phyloP scores from a whole-genome alignment of 768 basidiomycete species.

The Boletus bicolor region DNA sequence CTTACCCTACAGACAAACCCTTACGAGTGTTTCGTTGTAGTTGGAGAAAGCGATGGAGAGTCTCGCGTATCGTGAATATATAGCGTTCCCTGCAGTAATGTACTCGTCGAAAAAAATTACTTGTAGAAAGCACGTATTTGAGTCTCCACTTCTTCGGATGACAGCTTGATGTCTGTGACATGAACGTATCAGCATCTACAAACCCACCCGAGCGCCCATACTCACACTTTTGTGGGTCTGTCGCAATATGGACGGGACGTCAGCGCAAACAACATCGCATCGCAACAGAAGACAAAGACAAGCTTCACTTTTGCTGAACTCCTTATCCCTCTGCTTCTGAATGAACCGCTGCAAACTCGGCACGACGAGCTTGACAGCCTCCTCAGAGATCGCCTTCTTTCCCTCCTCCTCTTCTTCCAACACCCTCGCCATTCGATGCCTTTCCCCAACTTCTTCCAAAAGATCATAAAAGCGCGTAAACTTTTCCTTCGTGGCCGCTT shows the following conservation, averaged over 20 bases:
- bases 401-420: conserved; percentile 68
- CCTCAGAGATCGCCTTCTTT: conserved; percentile 60
- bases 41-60: not conserved
- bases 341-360: conserved; percentile 72
- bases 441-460: conserved; percentile 74
- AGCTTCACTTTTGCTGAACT: conserved; percentile 77
- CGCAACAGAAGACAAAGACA: not conserved
- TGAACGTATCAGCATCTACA: conserved; percentile 10
- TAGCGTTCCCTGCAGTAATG: not conserved
- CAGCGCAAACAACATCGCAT: not conserved
- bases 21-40: not conserved
- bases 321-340: conserved; percentile 74
- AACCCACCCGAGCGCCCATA: not conserved
- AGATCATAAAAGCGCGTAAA: conserved; percentile 79
- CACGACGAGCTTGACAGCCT: conserved; percentile 73
- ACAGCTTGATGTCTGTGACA: conserved; percentile 72
- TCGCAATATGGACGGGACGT: not conserved
- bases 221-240: conserved; percentile 56
- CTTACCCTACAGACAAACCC: not conserved
- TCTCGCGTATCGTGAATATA: not conserved
- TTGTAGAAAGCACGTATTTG: conserved; percentile 65
- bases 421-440: conserved; percentile 66
- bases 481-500: conserved; percentile 73
- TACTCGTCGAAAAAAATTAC: conserved; percentile 4
- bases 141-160: conserved; percentile 68